Percentiles rank a stretch among this genome's conserved stretches.
Evolutionary conservation across 202 grass and related monocot genomes (phyloP).

Genomic region (Eragrostis tef): DNA sequence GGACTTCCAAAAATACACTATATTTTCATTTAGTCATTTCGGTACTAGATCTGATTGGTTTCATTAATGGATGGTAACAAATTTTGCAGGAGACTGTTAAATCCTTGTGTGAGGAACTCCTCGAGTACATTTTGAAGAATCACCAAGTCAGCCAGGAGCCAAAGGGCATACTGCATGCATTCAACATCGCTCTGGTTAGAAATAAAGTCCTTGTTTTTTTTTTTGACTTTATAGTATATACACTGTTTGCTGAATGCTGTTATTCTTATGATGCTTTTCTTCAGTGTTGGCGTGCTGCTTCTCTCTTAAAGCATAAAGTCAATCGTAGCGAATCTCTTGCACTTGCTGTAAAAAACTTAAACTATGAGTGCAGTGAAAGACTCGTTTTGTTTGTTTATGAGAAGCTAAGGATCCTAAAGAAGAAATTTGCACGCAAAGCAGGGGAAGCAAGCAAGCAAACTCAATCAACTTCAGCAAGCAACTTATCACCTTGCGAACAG

Average conservation of each 20-base stretch:
- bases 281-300: constrained; percentile 95
- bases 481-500: constrained; percentile 37
- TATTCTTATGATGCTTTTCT: constrained; percentile 47
- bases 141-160: constrained; percentile 79
- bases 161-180: constrained; percentile 80
- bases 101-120: constrained; percentile 68
- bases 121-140: constrained; percentile 92
- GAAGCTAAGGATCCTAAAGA: constrained; percentile 77
- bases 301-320: constrained; percentile 82
- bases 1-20: neutral
- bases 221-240: constrained; percentile 29
- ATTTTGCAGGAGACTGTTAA: constrained; percentile 73
- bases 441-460: constrained; percentile 42
- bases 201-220: constrained; percentile 19
- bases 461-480: constrained; percentile 33
- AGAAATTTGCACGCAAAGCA: constrained; percentile 63
- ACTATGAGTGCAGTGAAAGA: constrained; percentile 73
- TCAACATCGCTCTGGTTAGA: constrained; percentile 92
- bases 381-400: constrained; percentile 61
- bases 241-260: constrained; percentile 43
- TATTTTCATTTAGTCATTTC: constrained; percentile 32
- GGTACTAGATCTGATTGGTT: constrained; percentile 29
- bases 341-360: constrained; percentile 67
- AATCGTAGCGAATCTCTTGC: constrained; percentile 62
- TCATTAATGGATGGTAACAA: constrained; percentile 49